These are phyloP conservation scores for Papiliotrema fonsecae DNA, from an alignment of 1,284 basidiomycete species.

Conservation along the genomic window DNA sequence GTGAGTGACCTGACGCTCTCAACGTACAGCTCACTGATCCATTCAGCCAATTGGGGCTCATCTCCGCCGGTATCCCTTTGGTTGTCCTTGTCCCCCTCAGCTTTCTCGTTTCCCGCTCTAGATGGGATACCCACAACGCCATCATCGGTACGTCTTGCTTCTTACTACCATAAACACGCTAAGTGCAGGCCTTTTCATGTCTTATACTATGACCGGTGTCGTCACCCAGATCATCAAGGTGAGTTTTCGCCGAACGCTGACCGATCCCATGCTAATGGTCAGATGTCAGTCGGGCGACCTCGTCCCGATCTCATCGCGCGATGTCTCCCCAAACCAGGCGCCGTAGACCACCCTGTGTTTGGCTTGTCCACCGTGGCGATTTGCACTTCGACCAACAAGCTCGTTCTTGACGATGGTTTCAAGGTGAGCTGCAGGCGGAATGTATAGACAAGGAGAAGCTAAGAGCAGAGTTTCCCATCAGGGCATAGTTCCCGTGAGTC, in stretches of 20 bases:
- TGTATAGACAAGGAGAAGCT: too few species aligned
- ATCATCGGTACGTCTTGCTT: slow-evolving; percentile 55
- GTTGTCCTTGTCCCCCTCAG: slow-evolving; percentile 66
- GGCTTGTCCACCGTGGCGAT: slow-evolving; percentile 70
- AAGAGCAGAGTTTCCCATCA: slow-evolving; percentile 69
- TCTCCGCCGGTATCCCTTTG: slow-evolving; percentile 65
- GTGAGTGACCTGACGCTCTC: slow-evolving; percentile 24
- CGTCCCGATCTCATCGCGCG: slow-evolving; percentile 77
- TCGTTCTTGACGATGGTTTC: slow-evolving; percentile 74
- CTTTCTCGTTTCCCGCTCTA: slow-evolving; percentile 63
- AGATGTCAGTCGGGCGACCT: slow-evolving; percentile 70
- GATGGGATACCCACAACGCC: slow-evolving; percentile 85
- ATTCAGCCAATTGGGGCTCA: slow-evolving; percentile 60
- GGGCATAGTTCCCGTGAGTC: slow-evolving; percentile 59
- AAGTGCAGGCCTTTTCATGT: slow-evolving; percentile 62
- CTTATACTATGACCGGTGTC: slow-evolving; percentile 67
- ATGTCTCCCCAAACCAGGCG: slow-evolving; percentile 67
- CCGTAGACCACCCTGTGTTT: slow-evolving; percentile 61
- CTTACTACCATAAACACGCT: not conserved
- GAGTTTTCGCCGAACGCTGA: not conserved
- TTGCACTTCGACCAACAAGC: slow-evolving; percentile 65
- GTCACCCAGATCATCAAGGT: slow-evolving; percentile 82
- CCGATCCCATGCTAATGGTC: not conserved
- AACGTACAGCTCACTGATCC: slow-evolving; percentile 39
- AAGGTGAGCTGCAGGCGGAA: slow-evolving; percentile 50